phyloP scores from a whole-genome alignment of 2,329 filamentous ascomycete genomes.

The Fusarium lyarnte region DNA sequence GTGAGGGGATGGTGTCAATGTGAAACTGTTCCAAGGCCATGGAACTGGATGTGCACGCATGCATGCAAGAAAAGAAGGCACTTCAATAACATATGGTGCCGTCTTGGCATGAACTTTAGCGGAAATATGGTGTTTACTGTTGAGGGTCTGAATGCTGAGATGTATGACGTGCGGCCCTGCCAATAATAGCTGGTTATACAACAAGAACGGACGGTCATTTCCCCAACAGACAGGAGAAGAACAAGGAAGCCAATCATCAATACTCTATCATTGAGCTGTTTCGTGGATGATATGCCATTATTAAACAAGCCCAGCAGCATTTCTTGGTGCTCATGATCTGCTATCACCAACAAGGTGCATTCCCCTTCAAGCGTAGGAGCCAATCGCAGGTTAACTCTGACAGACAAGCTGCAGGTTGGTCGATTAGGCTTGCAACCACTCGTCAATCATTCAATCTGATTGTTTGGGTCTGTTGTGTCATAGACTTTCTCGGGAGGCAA shows the following conservation, averaged over 20 bases:
- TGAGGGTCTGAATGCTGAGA: background rate
- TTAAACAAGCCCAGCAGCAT: background rate
- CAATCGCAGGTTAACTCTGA: background rate
- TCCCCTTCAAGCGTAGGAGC: background rate
- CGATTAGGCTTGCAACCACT: background rate
- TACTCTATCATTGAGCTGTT: background rate
- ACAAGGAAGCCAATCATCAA: background rate
- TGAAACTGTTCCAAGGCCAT: constrained; percentile 19
- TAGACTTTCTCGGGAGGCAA: background rate
- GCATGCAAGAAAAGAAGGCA: constrained; percentile 2
- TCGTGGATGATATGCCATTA: background rate
- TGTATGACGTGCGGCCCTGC: background rate
- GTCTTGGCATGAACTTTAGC: background rate
- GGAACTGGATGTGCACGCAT: constrained; percentile 11
- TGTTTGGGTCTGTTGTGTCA: background rate
- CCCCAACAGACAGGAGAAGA: background rate
- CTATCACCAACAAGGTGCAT: background rate
- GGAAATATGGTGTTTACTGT: background rate
- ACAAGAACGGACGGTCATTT: background rate
- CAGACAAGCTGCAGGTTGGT: background rate
- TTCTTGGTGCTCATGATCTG: background rate
- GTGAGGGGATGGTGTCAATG: constrained; percentile 9
- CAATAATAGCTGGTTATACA: background rate
- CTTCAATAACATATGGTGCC: background rate
- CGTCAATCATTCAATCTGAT: background rate